Evolutionary conservation across 805 yeast genomes (phyloP).

Genomic region (Starmerella lactis-condensi): DNA sequence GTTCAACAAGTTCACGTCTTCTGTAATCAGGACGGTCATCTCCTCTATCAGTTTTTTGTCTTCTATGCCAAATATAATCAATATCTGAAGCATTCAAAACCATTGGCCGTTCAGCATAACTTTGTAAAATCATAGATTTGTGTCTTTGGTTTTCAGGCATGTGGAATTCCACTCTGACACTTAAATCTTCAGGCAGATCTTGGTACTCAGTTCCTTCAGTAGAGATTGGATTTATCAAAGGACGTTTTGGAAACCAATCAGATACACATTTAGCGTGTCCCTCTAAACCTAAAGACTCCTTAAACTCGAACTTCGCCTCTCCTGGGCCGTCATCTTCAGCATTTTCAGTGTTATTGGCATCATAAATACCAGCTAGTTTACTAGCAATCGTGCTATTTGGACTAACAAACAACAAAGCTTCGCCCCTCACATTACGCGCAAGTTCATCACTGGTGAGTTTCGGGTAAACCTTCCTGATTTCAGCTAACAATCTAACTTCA

Average conservation of each 20-base stretch:
- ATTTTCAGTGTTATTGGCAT: slow-evolving; percentile 20
- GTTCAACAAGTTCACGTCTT: slow-evolving; percentile 13
- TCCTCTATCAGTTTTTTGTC: slow-evolving; percentile 19
- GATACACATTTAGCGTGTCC: slow-evolving; percentile 20
- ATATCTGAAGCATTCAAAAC: slow-evolving; percentile 53
- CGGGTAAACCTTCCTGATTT: slow-evolving; percentile 46
- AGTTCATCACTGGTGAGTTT: slow-evolving; percentile 53
- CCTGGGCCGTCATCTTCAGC: no score
- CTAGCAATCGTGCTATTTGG: slow-evolving; percentile 36
- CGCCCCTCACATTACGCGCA: slow-evolving; percentile 50
- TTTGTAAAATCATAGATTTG: slow-evolving; percentile 71
- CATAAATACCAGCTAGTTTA: no score
- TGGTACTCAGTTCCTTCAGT: slow-evolving; percentile 24
- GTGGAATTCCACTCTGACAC: slow-evolving; percentile 33
- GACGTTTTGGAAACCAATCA: slow-evolving; percentile 24
- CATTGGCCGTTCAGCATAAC: slow-evolving; percentile 44
- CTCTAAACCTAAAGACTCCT: slow-evolving; percentile 20
- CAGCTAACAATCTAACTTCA: slow-evolving; percentile 49
- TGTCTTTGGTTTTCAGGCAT: slow-evolving; percentile 41
- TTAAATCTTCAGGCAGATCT: slow-evolving; percentile 27
- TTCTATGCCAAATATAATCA: slow-evolving; percentile 30
- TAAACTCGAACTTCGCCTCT: slow-evolving; percentile 13
- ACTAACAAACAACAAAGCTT: slow-evolving; percentile 54
- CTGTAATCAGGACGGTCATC: slow-evolving; percentile 18
- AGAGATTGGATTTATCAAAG: slow-evolving; percentile 26